Percentiles rank a stretch among this genome's conserved stretches.
Evolutionary conservation across 129 eudicot genomes (phyloP).

Genomic region (Artemisia argyi): DNA sequence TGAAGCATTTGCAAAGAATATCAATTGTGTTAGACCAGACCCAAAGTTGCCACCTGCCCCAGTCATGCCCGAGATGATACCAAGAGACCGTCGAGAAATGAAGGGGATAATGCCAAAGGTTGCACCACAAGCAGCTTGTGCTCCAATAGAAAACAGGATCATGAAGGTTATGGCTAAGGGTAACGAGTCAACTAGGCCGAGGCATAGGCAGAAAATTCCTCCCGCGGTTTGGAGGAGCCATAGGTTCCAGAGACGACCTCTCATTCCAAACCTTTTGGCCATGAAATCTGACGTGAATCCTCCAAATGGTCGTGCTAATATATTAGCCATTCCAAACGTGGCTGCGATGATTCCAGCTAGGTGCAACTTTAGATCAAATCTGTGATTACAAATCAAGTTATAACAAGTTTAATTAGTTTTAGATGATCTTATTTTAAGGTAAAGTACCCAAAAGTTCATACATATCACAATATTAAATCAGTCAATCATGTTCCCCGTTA

Average conservation of each 20-base stretch:
- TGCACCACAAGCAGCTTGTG: conserved; percentile 66
- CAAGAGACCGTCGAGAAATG: conserved; percentile 54
- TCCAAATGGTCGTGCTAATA: conserved; percentile 56
- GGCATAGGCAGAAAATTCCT: conserved; percentile 47
- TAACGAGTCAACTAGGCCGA: conserved; percentile 41
- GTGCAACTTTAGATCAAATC: conserved; percentile 54
- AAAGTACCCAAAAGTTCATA: too few relatives aligned
- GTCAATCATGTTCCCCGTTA: too few relatives aligned
- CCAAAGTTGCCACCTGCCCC: conserved; percentile 86
- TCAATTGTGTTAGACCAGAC: conserved; percentile 61
- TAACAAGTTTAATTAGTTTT: not conserved
- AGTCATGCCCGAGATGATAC: conserved; percentile 55
- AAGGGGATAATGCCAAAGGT: conserved; percentile 59
- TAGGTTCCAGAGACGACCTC: conserved; percentile 64
- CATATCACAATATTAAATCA: too few relatives aligned
- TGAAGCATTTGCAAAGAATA: conserved; percentile 57
- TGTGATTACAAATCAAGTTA: conserved; percentile 13
- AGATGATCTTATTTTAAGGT: not conserved
- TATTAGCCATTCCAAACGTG: conserved; percentile 66
- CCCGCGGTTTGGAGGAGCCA: conserved; percentile 69
- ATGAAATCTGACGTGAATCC: conserved; percentile 58
- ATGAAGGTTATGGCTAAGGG: conserved; percentile 42
- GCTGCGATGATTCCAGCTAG: conserved; percentile 62
- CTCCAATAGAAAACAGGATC: conserved; percentile 54
- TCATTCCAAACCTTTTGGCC: conserved; percentile 54